Percentiles rank a stretch among this genome's conserved stretches.
Conservation (phyloP, 2,329 filamentous ascomycete species). For the Bipolaris zeicola region DNA sequence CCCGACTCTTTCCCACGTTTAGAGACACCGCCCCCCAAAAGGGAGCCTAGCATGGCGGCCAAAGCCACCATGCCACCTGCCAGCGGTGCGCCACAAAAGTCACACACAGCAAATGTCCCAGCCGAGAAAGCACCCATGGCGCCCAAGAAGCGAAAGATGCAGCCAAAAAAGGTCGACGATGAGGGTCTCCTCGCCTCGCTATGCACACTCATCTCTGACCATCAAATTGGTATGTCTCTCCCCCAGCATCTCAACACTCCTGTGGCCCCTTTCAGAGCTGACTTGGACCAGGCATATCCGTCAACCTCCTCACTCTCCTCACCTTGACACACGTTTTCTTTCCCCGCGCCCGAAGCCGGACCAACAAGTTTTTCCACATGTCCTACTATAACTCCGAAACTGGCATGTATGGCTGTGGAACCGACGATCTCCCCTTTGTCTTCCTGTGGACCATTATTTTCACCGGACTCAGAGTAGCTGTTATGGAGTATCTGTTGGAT, state of each 20-base stretch:
- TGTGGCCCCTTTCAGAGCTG: not conserved
- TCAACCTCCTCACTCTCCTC: constrained; percentile 84
- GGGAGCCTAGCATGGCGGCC: constrained; percentile 22
- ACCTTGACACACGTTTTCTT: constrained; percentile 82
- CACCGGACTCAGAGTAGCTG: constrained; percentile 80
- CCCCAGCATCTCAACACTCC: not conserved
- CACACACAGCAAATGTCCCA: constrained; percentile 17
- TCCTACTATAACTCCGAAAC: constrained; percentile 77
- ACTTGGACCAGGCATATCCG: constrained; percentile 69
- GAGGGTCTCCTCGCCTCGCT: constrained; percentile 66
- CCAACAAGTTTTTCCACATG: constrained; percentile 85
- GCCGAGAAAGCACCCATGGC: constrained; percentile 16
- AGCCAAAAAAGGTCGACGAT: constrained; percentile 62
- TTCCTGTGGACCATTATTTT: constrained; percentile 80
- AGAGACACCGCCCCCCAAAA: not conserved
- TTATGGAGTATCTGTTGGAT: constrained; percentile 85
- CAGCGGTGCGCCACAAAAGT: constrained; percentile 13
- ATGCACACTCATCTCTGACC: constrained; percentile 73
- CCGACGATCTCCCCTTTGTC: constrained; percentile 79
- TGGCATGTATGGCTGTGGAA: constrained; percentile 75
- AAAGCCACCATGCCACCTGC: constrained; percentile 21
- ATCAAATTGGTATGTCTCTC: constrained; percentile 73
- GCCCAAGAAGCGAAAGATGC: constrained; percentile 25
- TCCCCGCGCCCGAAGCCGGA: constrained; percentile 76
- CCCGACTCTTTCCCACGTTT: not conserved